These are phyloP conservation scores for Boletus subcaerulescens DNA, from an alignment of 768 basidiomycete genomes.

Conservation along the genomic window DNA sequence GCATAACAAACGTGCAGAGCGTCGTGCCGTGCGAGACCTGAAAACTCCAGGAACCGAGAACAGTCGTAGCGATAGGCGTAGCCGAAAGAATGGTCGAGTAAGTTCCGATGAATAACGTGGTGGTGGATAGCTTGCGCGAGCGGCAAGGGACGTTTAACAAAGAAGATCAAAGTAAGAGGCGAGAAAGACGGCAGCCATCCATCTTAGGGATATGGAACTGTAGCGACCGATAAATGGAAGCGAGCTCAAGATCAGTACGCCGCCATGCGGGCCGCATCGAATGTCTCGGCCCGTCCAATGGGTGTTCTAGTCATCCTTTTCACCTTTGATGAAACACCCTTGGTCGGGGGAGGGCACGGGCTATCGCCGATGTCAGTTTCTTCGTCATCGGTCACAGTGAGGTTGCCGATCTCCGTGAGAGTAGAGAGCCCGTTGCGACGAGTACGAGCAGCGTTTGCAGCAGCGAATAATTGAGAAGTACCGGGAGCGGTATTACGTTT, in stretches of 20 bases:
- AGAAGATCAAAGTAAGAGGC: slow-evolving; percentile 6
- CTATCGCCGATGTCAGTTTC: slow-evolving; percentile 81
- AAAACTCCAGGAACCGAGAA: slow-evolving; percentile 9
- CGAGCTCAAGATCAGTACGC: slow-evolving; percentile 34
- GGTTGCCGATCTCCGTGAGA: slow-evolving; percentile 65
- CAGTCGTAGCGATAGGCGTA: slow-evolving; percentile 11
- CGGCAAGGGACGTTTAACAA: slow-evolving; percentile 2
- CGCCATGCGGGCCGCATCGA: slow-evolving; percentile 57
- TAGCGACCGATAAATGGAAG: not conserved
- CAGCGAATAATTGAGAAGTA: slow-evolving; percentile 59
- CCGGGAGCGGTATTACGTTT: slow-evolving; percentile 71
- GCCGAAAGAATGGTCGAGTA: slow-evolving; percentile 4
- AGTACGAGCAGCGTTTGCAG: slow-evolving; percentile 63
- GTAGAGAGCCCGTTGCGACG: slow-evolving; percentile 62
- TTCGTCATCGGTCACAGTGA: slow-evolving; percentile 65
- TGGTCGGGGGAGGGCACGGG: slow-evolving; percentile 80
- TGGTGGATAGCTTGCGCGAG: slow-evolving; percentile 8
- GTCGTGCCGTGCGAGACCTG: slow-evolving; percentile 13
- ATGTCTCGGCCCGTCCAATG: slow-evolving; percentile 65
- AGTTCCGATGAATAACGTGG: slow-evolving; percentile 2
- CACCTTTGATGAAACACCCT: slow-evolving; percentile 50
- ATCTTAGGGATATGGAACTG: not conserved
- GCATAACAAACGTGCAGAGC: slow-evolving; percentile 15
- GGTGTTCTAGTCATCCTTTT: slow-evolving; percentile 53
- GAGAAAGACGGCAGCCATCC: not conserved